Percentiles rank a stretch among this genome's conserved stretches.
phyloP scores from a whole-genome alignment of 768 basidiomycete genomes.

The Trametes cubensis region DNA sequence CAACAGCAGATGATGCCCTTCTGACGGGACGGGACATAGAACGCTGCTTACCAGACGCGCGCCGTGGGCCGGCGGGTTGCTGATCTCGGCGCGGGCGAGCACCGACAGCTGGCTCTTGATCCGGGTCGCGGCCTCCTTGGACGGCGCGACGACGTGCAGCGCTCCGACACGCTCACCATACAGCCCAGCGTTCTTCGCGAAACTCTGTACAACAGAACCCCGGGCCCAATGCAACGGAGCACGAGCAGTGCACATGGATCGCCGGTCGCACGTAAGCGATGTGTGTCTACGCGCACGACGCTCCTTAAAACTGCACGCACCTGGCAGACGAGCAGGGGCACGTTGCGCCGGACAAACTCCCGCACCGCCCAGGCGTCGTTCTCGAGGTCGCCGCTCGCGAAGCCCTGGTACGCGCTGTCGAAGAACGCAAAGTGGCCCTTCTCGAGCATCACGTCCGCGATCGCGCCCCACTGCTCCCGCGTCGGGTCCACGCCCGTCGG shows the following conservation, averaged over 20 bases:
- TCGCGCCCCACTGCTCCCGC: slow-evolving; percentile 77
- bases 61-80: slow-evolving; percentile 90
- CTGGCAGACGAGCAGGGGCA: slow-evolving; percentile 88
- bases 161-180: slow-evolving; percentile 96
- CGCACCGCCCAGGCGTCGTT: slow-evolving; percentile 91
- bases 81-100: slow-evolving; percentile 91
- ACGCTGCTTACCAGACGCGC: slow-evolving; percentile 73
- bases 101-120: slow-evolving; percentile 91
- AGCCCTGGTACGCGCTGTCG: slow-evolving; percentile 97
- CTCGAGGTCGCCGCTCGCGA: slow-evolving; percentile 90
- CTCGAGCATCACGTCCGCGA: slow-evolving; percentile 70
- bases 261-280: neutral
- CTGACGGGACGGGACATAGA: neutral
- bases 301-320: slow-evolving; percentile 43
- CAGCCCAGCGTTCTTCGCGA: slow-evolving; percentile 95
- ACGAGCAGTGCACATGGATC: no score
- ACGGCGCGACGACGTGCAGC: slow-evolving; percentile 76
- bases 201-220: slow-evolving; percentile 59
- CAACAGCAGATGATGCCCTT: no score
- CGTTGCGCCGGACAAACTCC: slow-evolving; percentile 75
- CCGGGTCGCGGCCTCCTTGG: slow-evolving; percentile 65
- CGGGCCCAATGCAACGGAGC: neutral
- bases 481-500: slow-evolving; percentile 97
- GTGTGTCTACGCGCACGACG: neutral
- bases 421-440: slow-evolving; percentile 89